Base-by-base conservation (phyloP, 768 basidiomycete genomes). In the Tylopilus sp. region DNA sequence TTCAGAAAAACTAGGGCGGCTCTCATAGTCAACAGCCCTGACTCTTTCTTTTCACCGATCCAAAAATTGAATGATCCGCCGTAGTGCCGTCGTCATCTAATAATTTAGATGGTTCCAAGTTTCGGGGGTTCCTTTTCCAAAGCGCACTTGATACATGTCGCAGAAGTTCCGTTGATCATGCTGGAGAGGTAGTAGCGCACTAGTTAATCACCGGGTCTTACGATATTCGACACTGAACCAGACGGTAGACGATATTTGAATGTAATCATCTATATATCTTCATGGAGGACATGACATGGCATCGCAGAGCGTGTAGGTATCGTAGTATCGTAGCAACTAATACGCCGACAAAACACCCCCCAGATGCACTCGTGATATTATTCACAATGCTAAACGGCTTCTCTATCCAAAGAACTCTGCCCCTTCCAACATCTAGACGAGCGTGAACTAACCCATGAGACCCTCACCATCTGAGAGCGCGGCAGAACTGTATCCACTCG, bases 381-480 rank as follows among this genome's bases (percentile, higher is more conserved):
- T 47, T 40, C 31, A 36, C 48, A 26, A 33, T 52, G 28, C 14
- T 26, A 55, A 33, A 21, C 3, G 25, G 50, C 53, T 48, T 58
- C 46, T 48, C 46, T 48, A 45, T 50, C 21, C 50, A 40, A n/a
- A 14, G 19, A 1, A 11, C 22, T 9, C 28, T 1, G 8, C 19
- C 43, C 8, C 28, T n/a, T 33, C 31, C 48, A 30, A 50, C 12
- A 40, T 46, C 17, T 34, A 45, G 43, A 38, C 36, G 30, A 9
- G 14, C 21, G 11, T n/a, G 12, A 14, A 31, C 48, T 62, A 78
- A 22, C 75, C 73, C 48, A 75, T 54, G 29, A 80, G 70, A 31
- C 80, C 80, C 68, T 83, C 82, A 3, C 80, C 80, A 49, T 84
- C 83, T 5, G 81, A 83, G 36, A 77, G 72, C 2, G 81, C 80